Base-by-base conservation (phyloP, 768 basidiomycete genomes). In the Suillus spraguei region DNA sequence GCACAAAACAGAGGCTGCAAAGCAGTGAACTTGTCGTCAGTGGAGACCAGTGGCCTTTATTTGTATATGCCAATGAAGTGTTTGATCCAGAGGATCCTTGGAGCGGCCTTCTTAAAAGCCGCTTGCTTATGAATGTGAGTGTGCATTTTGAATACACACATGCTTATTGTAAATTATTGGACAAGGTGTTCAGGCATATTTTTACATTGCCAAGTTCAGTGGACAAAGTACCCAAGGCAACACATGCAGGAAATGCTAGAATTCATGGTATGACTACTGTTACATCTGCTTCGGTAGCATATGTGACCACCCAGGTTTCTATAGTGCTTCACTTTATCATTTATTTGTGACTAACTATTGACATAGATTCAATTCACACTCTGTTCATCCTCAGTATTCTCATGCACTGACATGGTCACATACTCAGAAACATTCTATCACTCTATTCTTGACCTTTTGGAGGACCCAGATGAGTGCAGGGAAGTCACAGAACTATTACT, bases 121-220 rank as follows among this genome's bases (percentile, higher is more conserved):
- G 39, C 0, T 20, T 72, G 1, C 68, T 76, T 10, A 62, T 74
- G 1, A 66, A 52, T 33, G 72, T 71, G 60, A 56, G 64, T 63
- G 22, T 9, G 22, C 46, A 0, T 22, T 11, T 22, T 47, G 22
- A 47, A 47, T 47, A 44, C 42, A 44, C 5, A 9, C 22, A 63
- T 58, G 36, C 69, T 72, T 52, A 44, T 39, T 44, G 4, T 47
- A 47, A 13, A 11, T 13, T n/a, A 1, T 6, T n/a, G 7, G 7
- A 47, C 22, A 38, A 74, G 74, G 72, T 68, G 2, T 72, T 55
- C 36, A 73, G 70, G 46, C 70, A 74, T 60, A 61, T 76, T 20
- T 76, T 76, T 52, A 76, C 69, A 8, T 74, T 69, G 1, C 72
- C 74, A 2, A 74, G 74, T 52, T 74, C 71, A 9, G 71, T 74